phyloP scores from a whole-genome alignment of 1,284 basidiomycete genomes.

The Papiliotrema flavescens region DNA sequence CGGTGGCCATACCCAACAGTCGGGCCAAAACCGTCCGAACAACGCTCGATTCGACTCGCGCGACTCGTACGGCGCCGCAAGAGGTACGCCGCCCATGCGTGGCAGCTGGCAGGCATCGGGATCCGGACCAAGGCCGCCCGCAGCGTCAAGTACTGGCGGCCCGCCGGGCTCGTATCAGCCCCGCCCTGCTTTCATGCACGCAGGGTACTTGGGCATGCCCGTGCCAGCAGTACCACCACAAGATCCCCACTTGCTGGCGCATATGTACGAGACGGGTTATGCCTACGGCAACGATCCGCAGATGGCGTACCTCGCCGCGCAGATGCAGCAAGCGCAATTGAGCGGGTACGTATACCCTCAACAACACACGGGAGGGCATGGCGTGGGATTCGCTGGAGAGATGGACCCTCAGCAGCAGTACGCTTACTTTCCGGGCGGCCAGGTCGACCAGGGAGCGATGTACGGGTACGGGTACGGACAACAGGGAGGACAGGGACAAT shows the following conservation, averaged over 20 bases:
- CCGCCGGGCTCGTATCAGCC: too few species aligned
- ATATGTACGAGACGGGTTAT: too few species aligned
- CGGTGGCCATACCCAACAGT: too few species aligned
- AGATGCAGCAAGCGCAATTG: slow-evolving; percentile 4
- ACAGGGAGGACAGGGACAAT: slow-evolving; percentile 6
- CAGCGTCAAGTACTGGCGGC: too few species aligned
- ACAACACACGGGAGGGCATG: background rate
- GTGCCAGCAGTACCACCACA: too few species aligned
- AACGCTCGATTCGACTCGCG: background rate
- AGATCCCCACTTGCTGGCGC: too few species aligned
- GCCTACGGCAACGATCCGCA: background rate
- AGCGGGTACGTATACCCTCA: background rate
- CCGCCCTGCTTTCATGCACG: too few species aligned
- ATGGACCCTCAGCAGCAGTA: background rate
- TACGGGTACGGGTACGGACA: slow-evolving; percentile 4
- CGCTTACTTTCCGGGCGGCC: background rate
- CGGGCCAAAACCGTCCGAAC: background rate
- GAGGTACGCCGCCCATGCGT: background rate
- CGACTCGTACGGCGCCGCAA: background rate
- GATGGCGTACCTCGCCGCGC: background rate
- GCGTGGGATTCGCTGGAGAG: background rate
- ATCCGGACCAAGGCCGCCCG: too few species aligned
- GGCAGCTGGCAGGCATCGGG: background rate
- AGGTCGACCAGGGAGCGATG: too few species aligned
- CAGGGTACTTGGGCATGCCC: too few species aligned